Base-by-base conservation (phyloP, 805 yeast species). In the Osmozyma mogii region DNA sequence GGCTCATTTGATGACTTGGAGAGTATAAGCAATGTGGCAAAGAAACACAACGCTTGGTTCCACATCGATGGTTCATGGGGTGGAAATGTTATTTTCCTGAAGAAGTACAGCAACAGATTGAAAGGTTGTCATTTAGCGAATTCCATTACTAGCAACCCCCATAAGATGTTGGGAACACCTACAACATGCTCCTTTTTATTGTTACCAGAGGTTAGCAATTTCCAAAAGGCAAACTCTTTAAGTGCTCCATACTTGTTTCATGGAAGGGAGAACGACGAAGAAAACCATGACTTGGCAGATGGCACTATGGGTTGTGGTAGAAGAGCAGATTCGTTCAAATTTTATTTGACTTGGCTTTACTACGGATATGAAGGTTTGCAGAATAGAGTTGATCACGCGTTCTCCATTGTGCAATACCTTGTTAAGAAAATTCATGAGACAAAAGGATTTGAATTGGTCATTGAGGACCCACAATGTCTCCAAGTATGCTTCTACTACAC, bases 281-380 rank as follows among this genome's bases (percentile, higher is more conserved):
- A 70, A 15, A 75, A 71, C 51, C 80, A 62, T 46, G 95, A 84
- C 43, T 67, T 84, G 32, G 95, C 89, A 1, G 89, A 82, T 50
- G 94, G 92, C 9, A 84, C 95, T 3, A 78, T 84, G 88, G 94
- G 94, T 6, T 84, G 95, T 50, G 95, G 95, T 9, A 71, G 95
- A 42, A 68, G 95, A 31, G 75, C 92, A 0, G 95, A 84, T 51
- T 72, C 89, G 3, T 58, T 84, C 51, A 84, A 84, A 54, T 64
- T 84, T 45, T 84, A 79, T 50, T 51, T 84, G 49, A 75, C 82
- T 1, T 84, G 95, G 95, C 60, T 78, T 35, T 84, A 79, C 61
- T 84, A 78, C 44, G 95, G 95, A 3, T 53, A 59, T 3, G 43
- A 52, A 21, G 95, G 95, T 1, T 80, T 76, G 43, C 74, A 58